phyloP scores from a whole-genome alignment of 495 filamentous ascomycete species.

The Penicillium lagena region DNA sequence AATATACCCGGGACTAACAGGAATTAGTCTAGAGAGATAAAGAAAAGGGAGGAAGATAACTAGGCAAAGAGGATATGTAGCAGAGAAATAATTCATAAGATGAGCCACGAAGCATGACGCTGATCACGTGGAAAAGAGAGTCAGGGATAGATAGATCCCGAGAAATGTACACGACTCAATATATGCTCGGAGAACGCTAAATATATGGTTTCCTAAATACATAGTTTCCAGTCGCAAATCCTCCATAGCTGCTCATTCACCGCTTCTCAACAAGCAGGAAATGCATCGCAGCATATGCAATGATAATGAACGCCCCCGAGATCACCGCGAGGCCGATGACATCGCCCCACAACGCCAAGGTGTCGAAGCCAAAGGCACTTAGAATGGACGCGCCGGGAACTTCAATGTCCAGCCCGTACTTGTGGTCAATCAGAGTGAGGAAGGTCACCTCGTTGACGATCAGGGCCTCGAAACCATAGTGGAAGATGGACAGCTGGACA shows the following conservation, averaged over 20 bases:
- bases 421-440: slow-evolving; percentile 82
- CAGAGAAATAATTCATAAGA: not conserved
- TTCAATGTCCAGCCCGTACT: slow-evolving; percentile 92
- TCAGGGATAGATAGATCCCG: not conserved
- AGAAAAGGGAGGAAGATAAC: not conserved
- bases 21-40: not conserved
- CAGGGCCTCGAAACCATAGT: slow-evolving; percentile 93
- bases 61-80: not conserved
- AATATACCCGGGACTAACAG: not conserved
- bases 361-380: slow-evolving; percentile 87
- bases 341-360: slow-evolving; percentile 77
- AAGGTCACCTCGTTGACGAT: slow-evolving; percentile 98
- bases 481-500: slow-evolving; percentile 89
- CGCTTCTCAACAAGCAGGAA: slow-evolving; percentile 87
- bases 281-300: slow-evolving; percentile 93
- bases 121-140: slow-evolving; percentile 18
- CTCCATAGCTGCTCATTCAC: slow-evolving; percentile 26
- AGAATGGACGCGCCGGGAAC: slow-evolving; percentile 93
- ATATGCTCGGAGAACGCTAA: too few species aligned
- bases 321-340: slow-evolving; percentile 77
- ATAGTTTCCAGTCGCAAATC: too few species aligned
- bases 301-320: slow-evolving; percentile 73
- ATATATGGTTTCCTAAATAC: too few species aligned
- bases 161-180: not conserved
- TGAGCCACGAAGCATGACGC: slow-evolving; percentile 19